Conservation (phyloP, 257 asterid genomes). For the Salvia hispanica region DNA sequence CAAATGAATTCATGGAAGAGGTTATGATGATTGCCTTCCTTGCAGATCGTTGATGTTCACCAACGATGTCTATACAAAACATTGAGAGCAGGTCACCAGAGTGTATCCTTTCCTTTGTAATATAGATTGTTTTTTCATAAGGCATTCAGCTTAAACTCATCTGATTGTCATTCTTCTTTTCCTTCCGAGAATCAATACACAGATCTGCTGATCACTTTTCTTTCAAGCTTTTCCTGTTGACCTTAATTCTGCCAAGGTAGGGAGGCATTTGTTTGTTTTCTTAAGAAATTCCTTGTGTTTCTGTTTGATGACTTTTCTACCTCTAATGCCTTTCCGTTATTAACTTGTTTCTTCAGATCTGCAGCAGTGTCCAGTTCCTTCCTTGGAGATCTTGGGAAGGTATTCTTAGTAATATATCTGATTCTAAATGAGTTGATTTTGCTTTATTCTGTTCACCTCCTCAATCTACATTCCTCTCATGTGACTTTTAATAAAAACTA, state of each 20-base stretch:
- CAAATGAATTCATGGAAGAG: not conserved
- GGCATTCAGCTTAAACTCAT: conserved; percentile 9
- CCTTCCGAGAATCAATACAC: conserved; percentile 34
- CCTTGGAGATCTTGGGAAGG: conserved; percentile 99
- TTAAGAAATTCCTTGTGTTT: not conserved
- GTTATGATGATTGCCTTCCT: conserved; percentile 34
- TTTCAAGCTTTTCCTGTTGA: conserved; percentile 36
- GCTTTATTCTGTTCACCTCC: conserved; percentile 7
- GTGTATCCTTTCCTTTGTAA: conserved; percentile 61
- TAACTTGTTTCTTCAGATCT: conserved; percentile 59
- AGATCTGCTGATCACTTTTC: conserved; percentile 32
- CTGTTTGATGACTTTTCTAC: conserved; percentile 12
- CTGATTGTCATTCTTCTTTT: conserved; percentile 17
- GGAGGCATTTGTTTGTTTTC: conserved; percentile 7
- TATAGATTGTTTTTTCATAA: conserved; percentile 21
- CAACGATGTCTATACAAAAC: conserved; percentile 80
- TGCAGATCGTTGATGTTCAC: conserved; percentile 81
- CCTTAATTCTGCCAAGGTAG: conserved; percentile 38
- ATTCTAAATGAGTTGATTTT: not conserved
- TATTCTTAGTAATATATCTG: conserved; percentile 32
- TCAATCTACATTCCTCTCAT: not conserved
- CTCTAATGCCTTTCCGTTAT: conserved; percentile 15
- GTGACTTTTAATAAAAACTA: not conserved
- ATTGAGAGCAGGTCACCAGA: conserved; percentile 84
- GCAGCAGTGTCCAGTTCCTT: conserved; percentile 88